Evolutionary conservation across 139 green algal genomes (phyloP), one percentile per base, ranked within the genome.

Genomic region (Medakamo hakoo): DNA sequence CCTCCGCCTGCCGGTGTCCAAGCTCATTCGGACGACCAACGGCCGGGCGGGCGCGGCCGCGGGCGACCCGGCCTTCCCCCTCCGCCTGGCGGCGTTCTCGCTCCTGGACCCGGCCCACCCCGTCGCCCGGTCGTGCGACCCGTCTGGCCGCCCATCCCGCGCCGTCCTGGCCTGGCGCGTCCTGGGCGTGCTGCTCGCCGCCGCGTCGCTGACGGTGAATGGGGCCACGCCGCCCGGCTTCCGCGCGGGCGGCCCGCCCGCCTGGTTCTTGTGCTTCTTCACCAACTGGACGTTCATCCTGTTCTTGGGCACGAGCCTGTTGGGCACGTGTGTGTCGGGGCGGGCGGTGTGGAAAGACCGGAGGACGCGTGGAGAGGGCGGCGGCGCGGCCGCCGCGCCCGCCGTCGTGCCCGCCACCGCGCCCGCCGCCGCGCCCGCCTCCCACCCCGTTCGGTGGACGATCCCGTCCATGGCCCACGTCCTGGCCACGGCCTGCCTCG

Each of bases 211-310:
- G 9, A 52, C 40, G 9, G 40, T 16, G 40, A 52, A 9, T 52
- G 40, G 40, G 40, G 40, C 40, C 40, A 9, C 40, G 9, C 9
- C 26, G 5, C 48, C 49, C 70, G 68, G 68, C 24, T 68, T 4
- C 60, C n/a, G n/a, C n/a, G n/a, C n/a, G n/a, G n/a, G n/a, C n/a
- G n/a, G n/a, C n/a, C n/a, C n/a, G n/a, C n/a, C n/a, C n/a, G n/a
- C n/a, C n/a, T n/a, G n/a, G n/a, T n/a, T n/a, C n/a, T n/a, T n/a
- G n/a, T n/a, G 25, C 25, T 74, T 64, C 63, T 74, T 66, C 68
- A 69, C 68, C 4, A 70, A 74, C 63, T 74, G 68, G 68, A 69
- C 68, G 0, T 74, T 65, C 28, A 52, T 65, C 23, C 24, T 64
- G 1, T 61, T 70, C 22, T 62, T 25, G 5, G 22, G 64, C 1